Evolutionary conservation across 2,329 filamentous ascomycete species (phyloP).

Genomic region (Penicillium sp.): DNA sequence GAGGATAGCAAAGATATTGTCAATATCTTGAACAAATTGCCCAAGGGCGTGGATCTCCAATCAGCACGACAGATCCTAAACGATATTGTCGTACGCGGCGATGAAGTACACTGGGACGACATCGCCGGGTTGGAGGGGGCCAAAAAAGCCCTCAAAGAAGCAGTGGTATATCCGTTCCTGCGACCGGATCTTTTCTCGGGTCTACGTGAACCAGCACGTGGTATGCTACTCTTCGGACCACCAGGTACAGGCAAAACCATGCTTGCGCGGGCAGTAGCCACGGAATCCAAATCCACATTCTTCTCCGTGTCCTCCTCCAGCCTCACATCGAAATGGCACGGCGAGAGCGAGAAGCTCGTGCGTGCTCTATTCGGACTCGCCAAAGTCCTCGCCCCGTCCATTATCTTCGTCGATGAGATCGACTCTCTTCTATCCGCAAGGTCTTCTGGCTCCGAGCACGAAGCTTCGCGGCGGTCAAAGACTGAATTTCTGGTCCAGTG

Average conservation of each 20-base stretch:
- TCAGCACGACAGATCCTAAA: constrained; percentile 91
- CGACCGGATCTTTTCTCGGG: constrained; percentile 95
- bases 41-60: constrained; percentile 72
- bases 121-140: constrained; percentile 86
- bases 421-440: constrained; percentile 85
- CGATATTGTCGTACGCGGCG: constrained; percentile 89
- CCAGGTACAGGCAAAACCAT: constrained; percentile 99
- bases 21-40: constrained; percentile 69
- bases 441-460: constrained; percentile 74
- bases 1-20: constrained; percentile 56
- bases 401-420: constrained; percentile 98
- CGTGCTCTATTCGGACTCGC: constrained; percentile 86
- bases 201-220: constrained; percentile 83
- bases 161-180: constrained; percentile 93
- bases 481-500: constrained; percentile 98
- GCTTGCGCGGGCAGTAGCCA: constrained; percentile 89
- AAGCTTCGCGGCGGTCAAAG: constrained; percentile 89
- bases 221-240: constrained; percentile 93
- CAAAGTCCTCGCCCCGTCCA: constrained; percentile 81
- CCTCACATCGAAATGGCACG: constrained; percentile 90
- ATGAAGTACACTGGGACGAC: constrained; percentile 92
- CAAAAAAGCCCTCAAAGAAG: constrained; percentile 88
- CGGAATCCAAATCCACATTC: constrained; percentile 90
- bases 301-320: constrained; percentile 96
- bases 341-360: constrained; percentile 94